phyloP scores from a whole-genome alignment of 352 stramenopile genomes.

The Albugo candida region DNA sequence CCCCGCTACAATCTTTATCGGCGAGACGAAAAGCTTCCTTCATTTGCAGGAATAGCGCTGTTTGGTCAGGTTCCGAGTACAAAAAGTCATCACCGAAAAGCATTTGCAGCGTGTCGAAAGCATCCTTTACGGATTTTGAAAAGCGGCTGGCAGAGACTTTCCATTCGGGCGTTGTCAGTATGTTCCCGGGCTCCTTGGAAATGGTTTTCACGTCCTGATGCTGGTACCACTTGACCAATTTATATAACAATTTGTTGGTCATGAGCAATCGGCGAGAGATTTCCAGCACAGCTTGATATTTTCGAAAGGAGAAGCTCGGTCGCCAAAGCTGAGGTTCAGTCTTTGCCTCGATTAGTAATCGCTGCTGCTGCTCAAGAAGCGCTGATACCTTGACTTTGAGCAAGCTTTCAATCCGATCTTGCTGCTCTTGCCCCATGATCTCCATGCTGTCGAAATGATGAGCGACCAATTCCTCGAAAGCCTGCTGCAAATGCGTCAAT shows the following conservation, averaged over 20 bases:
- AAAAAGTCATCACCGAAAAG: conserved; percentile 56
- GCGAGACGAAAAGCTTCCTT: conserved; percentile 65
- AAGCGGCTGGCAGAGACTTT: conserved; percentile 28
- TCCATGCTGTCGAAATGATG: conserved; percentile 40
- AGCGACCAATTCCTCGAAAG: conserved; percentile 43
- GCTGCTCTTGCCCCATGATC: conserved; percentile 26
- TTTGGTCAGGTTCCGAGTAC: conserved; percentile 62
- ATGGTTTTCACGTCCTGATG: conserved; percentile 6
- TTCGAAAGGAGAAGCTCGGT: conserved; percentile 43
- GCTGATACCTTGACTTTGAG: conserved; percentile 12
- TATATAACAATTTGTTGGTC: conserved; percentile 69
- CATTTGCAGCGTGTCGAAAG: conserved; percentile 47
- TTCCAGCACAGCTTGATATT: conserved; percentile 50
- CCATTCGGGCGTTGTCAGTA: conserved; percentile 25
- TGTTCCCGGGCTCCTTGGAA: conserved; percentile 4
- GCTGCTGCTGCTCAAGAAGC: conserved; percentile 31
- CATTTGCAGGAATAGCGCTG: conserved; percentile 75
- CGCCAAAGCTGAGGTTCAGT: conserved; percentile 48
- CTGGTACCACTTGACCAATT: conserved; percentile 38
- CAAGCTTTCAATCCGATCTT: conserved; percentile 30
- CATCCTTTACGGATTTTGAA: conserved; percentile 26
- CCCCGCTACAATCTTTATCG: conserved; percentile 59
- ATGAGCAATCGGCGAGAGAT: conserved; percentile 42
- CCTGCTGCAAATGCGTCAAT: conserved; percentile 33
- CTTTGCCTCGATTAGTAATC: conserved; percentile 38